Evolutionary conservation across 306 rosid genomes (phyloP), one percentile per base, ranked within the genome.

Genomic region (peach (Prunus persica)): DNA sequence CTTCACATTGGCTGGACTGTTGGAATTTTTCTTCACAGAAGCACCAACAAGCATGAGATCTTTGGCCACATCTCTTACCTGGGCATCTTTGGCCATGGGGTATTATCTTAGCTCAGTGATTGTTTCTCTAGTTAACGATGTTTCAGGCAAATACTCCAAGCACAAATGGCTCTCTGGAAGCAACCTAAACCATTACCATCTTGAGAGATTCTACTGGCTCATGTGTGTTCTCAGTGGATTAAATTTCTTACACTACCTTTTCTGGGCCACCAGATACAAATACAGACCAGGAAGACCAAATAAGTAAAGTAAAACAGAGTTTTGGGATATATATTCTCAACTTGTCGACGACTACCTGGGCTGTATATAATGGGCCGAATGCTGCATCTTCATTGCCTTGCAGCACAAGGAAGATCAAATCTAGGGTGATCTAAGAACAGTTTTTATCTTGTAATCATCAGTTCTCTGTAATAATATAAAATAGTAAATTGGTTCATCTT

Each of bases 1-100:
- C 16, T 95, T 95, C 91, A 86, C 96, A 20, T 71, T 95, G 61
- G 97, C 97, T 2, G 99, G 99, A 8, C 73, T 93, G 47, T 38
- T 95, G 61, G 99, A 95, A 24, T 95, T 92, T 54, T 95, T 92
- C 93, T 95, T 95, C 86, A 86, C 99, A 13, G 99, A 95, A 73
- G 96, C 97, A 62, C 99, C 99, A 11, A 8, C 71, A 5, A 83
- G 86, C 75, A 95, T 95, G 99, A 89, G 92, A 72, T 95, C 99
- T 3, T 73, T 95, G 81, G 97, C 99, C 9, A 95, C 99, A 47
- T 85, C 99, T 19, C 96, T 95, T 30, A 88, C 99, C 1, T 95
- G 93, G 93, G 97, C 97, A 6, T 92, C 97, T 55, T 72, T 92
- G 82, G 99, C 97, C 14, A 72, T 95, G 89, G 99, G 99, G 1